These are phyloP conservation scores for Saccharomycopsis sp. DNA, from an alignment of 805 yeast genomes.

Conservation along the genomic window DNA sequence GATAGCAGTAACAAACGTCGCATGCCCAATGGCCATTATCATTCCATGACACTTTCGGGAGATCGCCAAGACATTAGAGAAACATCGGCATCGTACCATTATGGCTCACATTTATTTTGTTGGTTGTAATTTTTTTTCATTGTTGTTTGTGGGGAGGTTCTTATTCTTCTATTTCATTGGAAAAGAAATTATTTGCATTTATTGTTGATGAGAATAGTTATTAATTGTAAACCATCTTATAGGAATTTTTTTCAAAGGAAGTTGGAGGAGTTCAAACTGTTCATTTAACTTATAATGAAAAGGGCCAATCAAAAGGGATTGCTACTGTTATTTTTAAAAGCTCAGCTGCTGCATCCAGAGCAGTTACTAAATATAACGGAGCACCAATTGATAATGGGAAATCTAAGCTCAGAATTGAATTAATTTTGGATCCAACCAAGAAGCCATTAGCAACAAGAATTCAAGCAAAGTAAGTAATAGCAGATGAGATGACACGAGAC, in stretches of 20 bases:
- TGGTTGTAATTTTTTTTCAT: too few species aligned
- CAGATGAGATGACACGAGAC: too few species aligned
- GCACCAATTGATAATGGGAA: constrained; percentile 91
- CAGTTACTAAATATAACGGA: constrained; percentile 80
- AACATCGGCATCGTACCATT: too few species aligned
- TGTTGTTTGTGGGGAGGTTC: too few species aligned
- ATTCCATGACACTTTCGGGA: too few species aligned
- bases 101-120: too few species aligned
- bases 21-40: too few species aligned
- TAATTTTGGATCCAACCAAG: constrained; percentile 78
- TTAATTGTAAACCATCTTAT: constrained; percentile 19
- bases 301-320: constrained; percentile 86
- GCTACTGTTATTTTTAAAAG: constrained; percentile 78
- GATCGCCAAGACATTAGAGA: too few species aligned
- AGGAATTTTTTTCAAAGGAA: constrained; percentile 86
- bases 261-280: constrained; percentile 78
- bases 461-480: constrained; percentile 37
- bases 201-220: too few species aligned
- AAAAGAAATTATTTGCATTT: too few species aligned
- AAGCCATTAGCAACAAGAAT: constrained; percentile 73
- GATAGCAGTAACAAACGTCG: too few species aligned
- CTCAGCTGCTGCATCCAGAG: constrained; percentile 63
- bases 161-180: too few species aligned
- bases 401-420: constrained; percentile 65
- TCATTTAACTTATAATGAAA: constrained; percentile 71